A percentile compares a stretch with the other conserved stretches of the same genome.
Conservation (phyloP, 495 filamentous ascomycete species). For the Lophium mytilinum region DNA sequence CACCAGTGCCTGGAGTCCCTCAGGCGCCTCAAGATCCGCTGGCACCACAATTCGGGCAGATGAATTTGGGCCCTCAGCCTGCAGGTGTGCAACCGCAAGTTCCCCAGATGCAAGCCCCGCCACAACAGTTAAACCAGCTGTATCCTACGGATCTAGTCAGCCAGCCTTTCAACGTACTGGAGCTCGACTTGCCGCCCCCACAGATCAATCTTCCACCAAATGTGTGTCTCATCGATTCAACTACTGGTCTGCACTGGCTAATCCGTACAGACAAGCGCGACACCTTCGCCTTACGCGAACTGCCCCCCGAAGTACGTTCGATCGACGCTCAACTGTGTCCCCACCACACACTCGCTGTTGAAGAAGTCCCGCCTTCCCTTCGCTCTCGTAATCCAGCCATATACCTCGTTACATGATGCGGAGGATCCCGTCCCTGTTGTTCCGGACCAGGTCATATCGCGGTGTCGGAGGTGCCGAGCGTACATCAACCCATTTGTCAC, state of each 20-base stretch:
- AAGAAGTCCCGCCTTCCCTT: slow-evolving; percentile 97
- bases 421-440: slow-evolving; percentile 89
- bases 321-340: slow-evolving; percentile 87
- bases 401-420: slow-evolving; percentile 80
- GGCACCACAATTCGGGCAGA: slow-evolving; percentile 20
- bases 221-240: slow-evolving; percentile 47
- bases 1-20: slow-evolving; percentile 9
- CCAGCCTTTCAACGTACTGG: slow-evolving; percentile 87
- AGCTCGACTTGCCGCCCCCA: slow-evolving; percentile 86
- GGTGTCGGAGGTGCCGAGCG: slow-evolving; percentile 87
- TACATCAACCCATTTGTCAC: slow-evolving; percentile 97
- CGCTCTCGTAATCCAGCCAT: slow-evolving; percentile 92
- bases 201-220: slow-evolving; percentile 85
- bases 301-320: slow-evolving; percentile 91
- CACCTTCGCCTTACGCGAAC: slow-evolving; percentile 85
- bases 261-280: slow-evolving; percentile 66
- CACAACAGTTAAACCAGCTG: slow-evolving; percentile 71
- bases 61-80: slow-evolving; percentile 25
- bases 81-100: slow-evolving; percentile 15
- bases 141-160: slow-evolving; percentile 85
- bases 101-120: slow-evolving; percentile 43
- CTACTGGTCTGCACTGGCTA: not conserved
- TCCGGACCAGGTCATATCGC: slow-evolving; percentile 92
- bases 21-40: slow-evolving; percentile 15
- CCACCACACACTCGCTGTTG: slow-evolving; percentile 79